Conservation (phyloP, 306 rosid genomes). For the Trifolium subterraneum region DNA sequence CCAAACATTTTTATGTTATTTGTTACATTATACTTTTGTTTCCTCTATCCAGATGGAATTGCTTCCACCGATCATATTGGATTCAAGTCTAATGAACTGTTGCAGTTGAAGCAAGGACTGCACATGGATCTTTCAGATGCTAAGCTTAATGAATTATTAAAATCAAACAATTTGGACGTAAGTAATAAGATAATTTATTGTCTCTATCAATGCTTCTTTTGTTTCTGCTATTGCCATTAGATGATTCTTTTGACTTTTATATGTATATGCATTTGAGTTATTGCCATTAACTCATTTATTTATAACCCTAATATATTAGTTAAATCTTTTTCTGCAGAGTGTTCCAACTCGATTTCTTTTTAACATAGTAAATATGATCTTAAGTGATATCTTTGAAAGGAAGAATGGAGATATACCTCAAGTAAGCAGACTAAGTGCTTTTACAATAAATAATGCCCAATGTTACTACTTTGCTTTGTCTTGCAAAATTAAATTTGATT, state of each 20-base stretch:
- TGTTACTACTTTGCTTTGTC: constrained; percentile 16
- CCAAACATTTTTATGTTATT: constrained; percentile 36
- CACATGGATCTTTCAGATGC: constrained; percentile 63
- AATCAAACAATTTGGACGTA: constrained; percentile 79
- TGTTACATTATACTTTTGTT: constrained; percentile 28
- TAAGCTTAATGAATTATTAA: constrained; percentile 66
- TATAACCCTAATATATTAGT: constrained; percentile 44
- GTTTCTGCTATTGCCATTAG: constrained; percentile 8
- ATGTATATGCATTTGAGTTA: constrained; percentile 9
- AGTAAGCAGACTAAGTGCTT: constrained; percentile 62
- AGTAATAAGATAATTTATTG: constrained; percentile 47
- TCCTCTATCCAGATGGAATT: constrained; percentile 58
- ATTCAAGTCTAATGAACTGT: constrained; percentile 52
- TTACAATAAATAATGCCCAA: constrained; percentile 44
- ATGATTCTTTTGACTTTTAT: constrained; percentile 9
- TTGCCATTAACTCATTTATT: constrained; percentile 16
- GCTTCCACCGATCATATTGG: constrained; percentile 44
- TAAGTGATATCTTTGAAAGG: constrained; percentile 67
- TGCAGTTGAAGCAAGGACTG: constrained; percentile 55
- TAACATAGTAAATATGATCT: constrained; percentile 62
- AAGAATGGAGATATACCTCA: constrained; percentile 73
- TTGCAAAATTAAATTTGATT: constrained; percentile 2
- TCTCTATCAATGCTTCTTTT: constrained; percentile 39
- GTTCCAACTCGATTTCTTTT: constrained; percentile 74
- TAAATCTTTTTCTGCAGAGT: constrained; percentile 62